These are phyloP conservation scores for Serendipita vermifera DNA, from an alignment of 768 basidiomycete species.

Conservation along the genomic window DNA sequence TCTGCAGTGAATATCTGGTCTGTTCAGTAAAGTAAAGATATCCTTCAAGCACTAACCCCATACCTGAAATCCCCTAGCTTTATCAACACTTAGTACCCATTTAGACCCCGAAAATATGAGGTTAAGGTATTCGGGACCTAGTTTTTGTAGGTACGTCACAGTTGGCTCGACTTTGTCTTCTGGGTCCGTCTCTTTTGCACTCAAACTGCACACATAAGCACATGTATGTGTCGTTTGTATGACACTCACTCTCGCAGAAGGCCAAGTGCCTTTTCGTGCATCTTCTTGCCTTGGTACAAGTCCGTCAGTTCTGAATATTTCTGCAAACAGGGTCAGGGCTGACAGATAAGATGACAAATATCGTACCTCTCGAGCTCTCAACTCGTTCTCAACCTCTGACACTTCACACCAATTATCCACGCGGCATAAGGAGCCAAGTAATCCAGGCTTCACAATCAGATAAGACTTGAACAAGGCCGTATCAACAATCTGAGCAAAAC, in stretches of 20 bases:
- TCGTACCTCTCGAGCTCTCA: conserved; percentile 63
- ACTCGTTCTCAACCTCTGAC: conserved; percentile 76
- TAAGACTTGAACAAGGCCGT: conserved; percentile 93
- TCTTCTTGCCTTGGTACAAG: conserved; percentile 87
- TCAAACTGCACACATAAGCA: conserved; percentile 38
- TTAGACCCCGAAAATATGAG: conserved; percentile 69
- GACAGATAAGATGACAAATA: neutral
- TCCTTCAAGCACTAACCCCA: neutral
- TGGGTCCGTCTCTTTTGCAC: conserved; percentile 61
- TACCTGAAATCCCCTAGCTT: conserved; percentile 66
- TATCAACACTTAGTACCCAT: conserved; percentile 74
- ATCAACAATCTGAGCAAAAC: conserved; percentile 87
- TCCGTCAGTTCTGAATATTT: conserved; percentile 86
- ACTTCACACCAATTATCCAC: conserved; percentile 97
- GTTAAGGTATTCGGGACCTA: conserved; percentile 68
- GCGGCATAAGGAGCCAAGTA: conserved; percentile 79
- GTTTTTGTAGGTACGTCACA: conserved; percentile 78
- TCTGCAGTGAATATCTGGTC: conserved; percentile 87
- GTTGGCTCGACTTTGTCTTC: conserved; percentile 74
- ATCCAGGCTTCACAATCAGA: conserved; percentile 60
- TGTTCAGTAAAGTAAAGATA: neutral
- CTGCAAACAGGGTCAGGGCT: conserved; percentile 28
- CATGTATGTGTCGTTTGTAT: neutral
- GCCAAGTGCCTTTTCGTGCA: conserved; percentile 79
- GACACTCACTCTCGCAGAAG: conserved; percentile 67